A percentile compares a stretch with the other conserved stretches of the same genome.
Conservation (phyloP, 2,329 filamentous ascomycete species). For the Didymella keratinophila region DNA sequence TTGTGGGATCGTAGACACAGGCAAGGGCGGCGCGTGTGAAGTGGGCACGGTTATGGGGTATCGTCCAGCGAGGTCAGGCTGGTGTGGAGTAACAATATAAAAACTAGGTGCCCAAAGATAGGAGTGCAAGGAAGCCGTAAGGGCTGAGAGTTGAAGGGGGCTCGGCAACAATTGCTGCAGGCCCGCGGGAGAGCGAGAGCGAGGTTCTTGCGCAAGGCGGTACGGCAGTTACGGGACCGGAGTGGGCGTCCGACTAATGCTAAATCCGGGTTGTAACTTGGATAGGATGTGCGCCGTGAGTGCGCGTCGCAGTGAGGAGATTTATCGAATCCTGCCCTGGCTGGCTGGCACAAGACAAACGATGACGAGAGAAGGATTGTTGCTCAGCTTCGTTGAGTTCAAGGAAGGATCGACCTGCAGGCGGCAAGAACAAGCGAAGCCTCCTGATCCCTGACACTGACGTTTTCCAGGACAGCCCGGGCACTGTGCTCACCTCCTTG, state of each 20-base stretch:
- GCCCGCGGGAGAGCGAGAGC: slow-evolving; percentile 12
- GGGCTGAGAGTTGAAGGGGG: slow-evolving; percentile 14
- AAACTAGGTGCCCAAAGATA: neutral
- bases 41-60: neutral
- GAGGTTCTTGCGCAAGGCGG: slow-evolving; percentile 16
- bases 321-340: slow-evolving; percentile 15
- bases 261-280: slow-evolving; percentile 9
- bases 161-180: slow-evolving; percentile 16
- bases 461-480: slow-evolving; percentile 7
- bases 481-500: neutral
- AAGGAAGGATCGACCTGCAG: slow-evolving; percentile 21
- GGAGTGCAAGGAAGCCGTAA: slow-evolving; percentile 4
- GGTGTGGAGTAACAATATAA: slow-evolving; percentile 3
- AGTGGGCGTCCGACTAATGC: slow-evolving; percentile 10
- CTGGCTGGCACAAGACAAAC: slow-evolving; percentile 14
- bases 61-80: neutral
- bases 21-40: slow-evolving; percentile 2
- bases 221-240: slow-evolving; percentile 16
- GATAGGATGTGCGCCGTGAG: neutral
- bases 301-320: slow-evolving; percentile 8
- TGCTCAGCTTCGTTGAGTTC: slow-evolving; percentile 23
- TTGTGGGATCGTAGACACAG: neutral
- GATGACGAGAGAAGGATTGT: slow-evolving; percentile 22
- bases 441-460: slow-evolving; percentile 20
- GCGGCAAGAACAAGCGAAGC: slow-evolving; percentile 18